phyloP scores from a whole-genome alignment of 495 filamentous ascomycete species.

The Penicillium silybi region DNA sequence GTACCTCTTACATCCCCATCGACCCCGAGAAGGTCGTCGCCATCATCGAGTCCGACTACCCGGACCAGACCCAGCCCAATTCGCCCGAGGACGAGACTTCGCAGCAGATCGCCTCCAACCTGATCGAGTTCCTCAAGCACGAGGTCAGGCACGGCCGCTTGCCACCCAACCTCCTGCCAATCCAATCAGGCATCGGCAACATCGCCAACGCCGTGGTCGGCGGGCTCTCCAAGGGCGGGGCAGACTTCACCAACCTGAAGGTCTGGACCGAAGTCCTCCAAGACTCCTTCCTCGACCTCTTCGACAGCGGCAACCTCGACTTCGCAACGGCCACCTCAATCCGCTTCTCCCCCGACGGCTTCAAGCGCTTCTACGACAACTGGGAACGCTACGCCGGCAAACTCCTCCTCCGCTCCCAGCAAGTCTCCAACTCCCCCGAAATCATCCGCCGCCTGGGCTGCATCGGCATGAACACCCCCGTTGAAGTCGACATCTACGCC shows the following conservation, averaged over 20 bases:
- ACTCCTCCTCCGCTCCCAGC: conserved; percentile 81
- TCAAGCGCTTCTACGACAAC: conserved; percentile 86
- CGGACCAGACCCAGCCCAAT: conserved; percentile 77
- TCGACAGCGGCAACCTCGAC: conserved; percentile 85
- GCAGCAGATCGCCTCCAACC: conserved; percentile 68
- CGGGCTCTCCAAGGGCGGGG: conserved; percentile 67
- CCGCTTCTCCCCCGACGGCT: conserved; percentile 86
- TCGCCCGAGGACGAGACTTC: conserved; percentile 69
- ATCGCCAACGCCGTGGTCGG: conserved; percentile 93
- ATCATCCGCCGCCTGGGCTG: conserved; percentile 86
- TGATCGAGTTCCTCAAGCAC: conserved; percentile 84
- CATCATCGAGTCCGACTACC: conserved; percentile 79
- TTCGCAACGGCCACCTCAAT: conserved; percentile 91
- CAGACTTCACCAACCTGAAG: conserved; percentile 81
- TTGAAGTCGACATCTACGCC: conserved; percentile 92
- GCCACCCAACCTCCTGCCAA: conserved; percentile 71
- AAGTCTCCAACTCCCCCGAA: conserved; percentile 89
- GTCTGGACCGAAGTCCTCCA: conserved; percentile 96
- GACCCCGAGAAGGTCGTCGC: conserved; percentile 86
- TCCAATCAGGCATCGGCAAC: conserved; percentile 90
- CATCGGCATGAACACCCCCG: conserved; percentile 94
- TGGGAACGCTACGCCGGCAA: conserved; percentile 79
- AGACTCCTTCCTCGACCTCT: conserved; percentile 90
- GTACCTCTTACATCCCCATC: conserved; percentile 77
- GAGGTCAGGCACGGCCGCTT: conserved; percentile 75